Evolutionary conservation across 2,329 filamentous ascomycete species (phyloP).

Genomic region (Chaetomium olivaceum): DNA sequence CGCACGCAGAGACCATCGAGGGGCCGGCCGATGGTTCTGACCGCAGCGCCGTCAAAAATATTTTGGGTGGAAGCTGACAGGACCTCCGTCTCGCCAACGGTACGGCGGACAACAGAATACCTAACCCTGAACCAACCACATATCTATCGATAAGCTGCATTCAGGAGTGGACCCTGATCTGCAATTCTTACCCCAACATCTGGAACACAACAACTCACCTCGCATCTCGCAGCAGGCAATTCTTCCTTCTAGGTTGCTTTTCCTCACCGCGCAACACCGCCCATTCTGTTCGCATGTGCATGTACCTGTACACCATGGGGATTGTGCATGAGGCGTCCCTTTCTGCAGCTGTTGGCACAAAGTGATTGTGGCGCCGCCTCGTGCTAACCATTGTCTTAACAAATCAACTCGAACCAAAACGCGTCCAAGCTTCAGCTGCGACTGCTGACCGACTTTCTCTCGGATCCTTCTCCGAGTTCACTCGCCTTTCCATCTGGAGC

Average conservation of each 20-base stretch:
- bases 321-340: not conserved
- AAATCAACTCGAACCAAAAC: conserved; percentile 2
- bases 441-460: not conserved
- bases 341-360: not conserved
- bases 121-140: not conserved
- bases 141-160: not conserved
- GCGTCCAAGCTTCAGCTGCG: not conserved
- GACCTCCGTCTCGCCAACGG: not conserved
- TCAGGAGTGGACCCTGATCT: not conserved
- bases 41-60: conserved; percentile 14
- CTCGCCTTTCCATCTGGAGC: not conserved
- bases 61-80: not conserved
- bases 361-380: conserved; percentile 10
- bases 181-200: not conserved
- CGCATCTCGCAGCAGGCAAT: not conserved
- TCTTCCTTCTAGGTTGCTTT: not conserved
- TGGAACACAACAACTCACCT: not conserved
- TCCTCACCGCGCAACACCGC: not conserved
- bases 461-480: not conserved
- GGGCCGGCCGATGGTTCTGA: not conserved
- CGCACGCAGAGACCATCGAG: not conserved
- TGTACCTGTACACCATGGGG: not conserved
- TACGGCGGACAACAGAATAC: not conserved
- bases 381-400: not conserved
- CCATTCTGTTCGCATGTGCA: not conserved